Evolutionary conservation across 2,329 filamentous ascomycete genomes (phyloP), one percentile per base, ranked within the genome.

Genomic region (Colletotrichum tropicicola): DNA sequence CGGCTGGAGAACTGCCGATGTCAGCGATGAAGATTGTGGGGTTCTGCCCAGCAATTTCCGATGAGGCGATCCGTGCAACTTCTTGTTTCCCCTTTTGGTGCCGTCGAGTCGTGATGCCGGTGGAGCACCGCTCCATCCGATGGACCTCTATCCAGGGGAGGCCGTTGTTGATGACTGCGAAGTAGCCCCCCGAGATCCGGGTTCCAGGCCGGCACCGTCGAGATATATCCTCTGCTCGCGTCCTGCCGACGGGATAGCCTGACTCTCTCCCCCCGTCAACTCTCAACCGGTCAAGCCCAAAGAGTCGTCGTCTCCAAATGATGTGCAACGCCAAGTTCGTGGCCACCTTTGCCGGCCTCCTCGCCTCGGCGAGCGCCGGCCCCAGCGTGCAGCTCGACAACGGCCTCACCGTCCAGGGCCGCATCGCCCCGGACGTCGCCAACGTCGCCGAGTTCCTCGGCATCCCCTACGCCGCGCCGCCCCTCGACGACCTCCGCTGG

Each of bases 381-480:
- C 57, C 57, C 43, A 65, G 61, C 35, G 57, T 63, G 6, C 39
- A 17, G 13, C 52, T 62, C 15, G 59, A 49, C 19, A 66, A 64
- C 28, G 59, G 63, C 15, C 39, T 66, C 30, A 59, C 45, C 10
- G 52, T 66, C 7, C 51, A 57, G 30, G 63, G 59, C 37, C 59
- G 45, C 51, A 59, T 66, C 45, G 59, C 45, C 32, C 45, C 58
- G 17, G 53, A 62, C 9, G 63, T 52, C 6, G 12, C 58, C 17
- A 52, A 57, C 5, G 62, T 65, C 23, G 59, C 59, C 45, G 59
- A 66, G 47, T 66, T 62, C 59, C 72, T 77, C 15, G 77, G 75
- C 45, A 74, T 90, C 15, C 87, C 86, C 0, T 89, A 85, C 71
- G 87, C 86, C 4, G 81, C 85, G 65, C 82, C 87, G 39, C 87